Base-by-base conservation (phyloP, 371 early-diverging fungal genomes). In the Mortierella sp. region DNA sequence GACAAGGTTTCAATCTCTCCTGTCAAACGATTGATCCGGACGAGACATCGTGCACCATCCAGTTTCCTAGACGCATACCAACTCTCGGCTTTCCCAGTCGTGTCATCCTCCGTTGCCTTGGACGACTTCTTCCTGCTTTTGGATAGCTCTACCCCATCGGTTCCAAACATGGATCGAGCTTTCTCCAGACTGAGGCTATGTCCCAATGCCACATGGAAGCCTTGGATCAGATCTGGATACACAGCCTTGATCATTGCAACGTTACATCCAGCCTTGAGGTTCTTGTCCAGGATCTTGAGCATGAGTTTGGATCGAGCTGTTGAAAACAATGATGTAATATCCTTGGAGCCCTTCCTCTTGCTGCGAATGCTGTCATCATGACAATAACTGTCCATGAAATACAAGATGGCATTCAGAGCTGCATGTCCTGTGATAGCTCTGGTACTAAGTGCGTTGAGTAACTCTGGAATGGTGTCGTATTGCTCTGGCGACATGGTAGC, bases 11-110 rank as follows among this genome's bases (percentile, higher is more conserved):
- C 66, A 21, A 86, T 77, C 17, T 39, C 54, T 1, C 77, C 77
- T 44, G 77, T 64, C 0, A n/a, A 13, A 2, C 69, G 58, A 25
- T 74, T 63, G 8, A 88, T 60, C 47, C 82, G 41, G 0, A 86
- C 69, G 28, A 88, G 46, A 31, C 86, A 86, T 8, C 89, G 81
- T 5, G 87, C 82, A 2, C 89, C 89, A 54, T 88, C 89, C 63
- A 87, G 37, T 51, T 88, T 88, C 27, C 86, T 74, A 1, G 89
- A 88, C 1, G 72, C 86, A 51, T 80, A 83, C 86, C 85, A 88
- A 17, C 49, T 54, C 28, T 34, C 16, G 0, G 2, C 59, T 14
- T 44, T 14, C 8, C 12, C 34, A 5, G 54, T 1, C 8, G 41
- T 5, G 10, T 17, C 50, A 28, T 49, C n/a, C 24, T 19, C 48